Base-by-base conservation (phyloP, 352 stramenopile genomes). In the Phytopythium boreale region DNA sequence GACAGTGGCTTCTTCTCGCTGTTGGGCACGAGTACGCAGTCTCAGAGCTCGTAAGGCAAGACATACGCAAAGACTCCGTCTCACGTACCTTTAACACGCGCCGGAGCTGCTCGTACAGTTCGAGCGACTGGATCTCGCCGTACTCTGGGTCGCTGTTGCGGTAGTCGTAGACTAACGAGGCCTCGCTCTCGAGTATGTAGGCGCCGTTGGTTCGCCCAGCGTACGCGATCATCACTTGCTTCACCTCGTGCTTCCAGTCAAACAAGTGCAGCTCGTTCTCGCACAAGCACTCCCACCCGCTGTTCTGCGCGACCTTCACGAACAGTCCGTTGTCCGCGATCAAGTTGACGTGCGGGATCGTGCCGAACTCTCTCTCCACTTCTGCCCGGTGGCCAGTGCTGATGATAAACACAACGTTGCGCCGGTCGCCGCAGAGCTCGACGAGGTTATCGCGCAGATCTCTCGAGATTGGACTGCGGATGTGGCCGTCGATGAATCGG, bases 61-160 rank as follows among this genome's bases (percentile, higher is more conserved):
- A 41, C 56, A n/a, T 44, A 52, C 17, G 19, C 19, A 27, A 36
- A 12, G 47, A 44, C 6, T 17, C 19, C 27, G 43, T 20, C n/a
- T 12, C 1, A 41, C 63, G 43, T 65, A 98, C 92, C 70, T 96
- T 93, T 2, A 90, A 71, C 26, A 99, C 71, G 64, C 99, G 93
- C 43, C 98, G 92, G 64, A 99, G 92, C 31, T 99, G 87, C 70
- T 98, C 80, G 46, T 84, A 82, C 17, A 93, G 66, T 61, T 93
- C 96, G 52, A 97, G 87, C 1, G 95, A 97, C 75, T 99, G 98
- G 60, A 99, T 92, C 62, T 98, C 95, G 44, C 97, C 98, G 72
- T 99, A 99, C 67, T 99, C 98, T 57, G 96, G 96, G 74, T 99
- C 98, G 12, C 97, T 97, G 77, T 98, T 96, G 50, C 96, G 88